Conservation (phyloP, 139 green algal genomes). For the Coccomyxa sp. region DNA sequence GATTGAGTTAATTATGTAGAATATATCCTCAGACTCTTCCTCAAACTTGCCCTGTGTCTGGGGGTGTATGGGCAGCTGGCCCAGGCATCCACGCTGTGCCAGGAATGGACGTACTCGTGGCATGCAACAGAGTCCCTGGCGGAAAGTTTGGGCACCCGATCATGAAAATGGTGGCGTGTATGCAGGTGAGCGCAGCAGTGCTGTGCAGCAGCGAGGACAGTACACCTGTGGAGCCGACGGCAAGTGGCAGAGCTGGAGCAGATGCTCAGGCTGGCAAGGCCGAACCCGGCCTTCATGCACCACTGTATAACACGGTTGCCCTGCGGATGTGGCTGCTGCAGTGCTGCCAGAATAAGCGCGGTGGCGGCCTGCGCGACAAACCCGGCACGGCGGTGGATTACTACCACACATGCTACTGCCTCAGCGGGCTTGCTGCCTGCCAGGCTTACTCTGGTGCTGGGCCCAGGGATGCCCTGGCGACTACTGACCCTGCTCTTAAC, state of each 20-base stretch:
- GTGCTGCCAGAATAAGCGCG: conserved; percentile 41
- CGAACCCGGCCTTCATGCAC: not conserved
- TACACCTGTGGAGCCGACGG: not conserved
- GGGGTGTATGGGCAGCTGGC: too few species aligned
- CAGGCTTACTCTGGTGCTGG: conserved; percentile 67
- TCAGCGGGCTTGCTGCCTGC: conserved; percentile 79
- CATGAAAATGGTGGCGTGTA: too few species aligned
- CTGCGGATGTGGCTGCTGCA: conserved; percentile 87
- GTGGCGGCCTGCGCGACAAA: conserved; percentile 94
- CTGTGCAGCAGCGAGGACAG: not conserved
- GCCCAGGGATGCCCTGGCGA: conserved; percentile 52
- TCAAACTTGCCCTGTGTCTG: too few species aligned
- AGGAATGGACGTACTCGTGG: too few species aligned
- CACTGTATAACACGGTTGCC: conserved; percentile 51
- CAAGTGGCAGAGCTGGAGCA: not conserved
- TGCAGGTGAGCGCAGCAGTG: not conserved
- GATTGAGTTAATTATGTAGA: too few species aligned
- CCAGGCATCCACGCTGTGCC: too few species aligned
- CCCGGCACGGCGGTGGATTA: conserved; percentile 88
- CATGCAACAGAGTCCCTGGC: too few species aligned
- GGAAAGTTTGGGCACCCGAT: too few species aligned
- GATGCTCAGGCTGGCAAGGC: not conserved
- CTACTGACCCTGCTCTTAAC: conserved; percentile 33
- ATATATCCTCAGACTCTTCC: too few species aligned
- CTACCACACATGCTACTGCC: conserved; percentile 99